A percentile compares a stretch with the other conserved stretches of the same genome.
Evolutionary conservation across 257 asterid species (phyloP).

Genomic region (Knoxia roxburghii): DNA sequence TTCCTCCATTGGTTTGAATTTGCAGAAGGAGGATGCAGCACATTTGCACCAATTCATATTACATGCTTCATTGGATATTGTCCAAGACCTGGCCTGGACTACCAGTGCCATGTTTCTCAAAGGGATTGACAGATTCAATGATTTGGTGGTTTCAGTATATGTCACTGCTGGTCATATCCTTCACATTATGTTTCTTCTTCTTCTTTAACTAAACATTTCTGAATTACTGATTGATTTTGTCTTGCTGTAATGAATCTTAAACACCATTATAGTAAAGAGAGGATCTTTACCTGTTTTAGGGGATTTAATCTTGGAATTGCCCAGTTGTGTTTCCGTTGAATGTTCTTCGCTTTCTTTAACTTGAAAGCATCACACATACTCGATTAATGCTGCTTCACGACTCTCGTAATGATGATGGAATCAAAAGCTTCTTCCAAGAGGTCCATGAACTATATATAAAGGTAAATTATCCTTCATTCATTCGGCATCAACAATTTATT

Average conservation of each 20-base stretch:
- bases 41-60: constrained; percentile 94
- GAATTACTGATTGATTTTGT: neutral
- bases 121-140: constrained; percentile 78
- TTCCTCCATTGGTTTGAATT: no score
- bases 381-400: constrained; percentile 96
- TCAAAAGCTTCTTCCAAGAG: constrained; percentile 96
- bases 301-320: neutral
- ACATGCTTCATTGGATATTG: constrained; percentile 86
- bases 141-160: constrained; percentile 87
- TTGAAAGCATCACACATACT: constrained; percentile 58
- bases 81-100: constrained; percentile 95
- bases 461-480: constrained; percentile 28
- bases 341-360: constrained; percentile 39
- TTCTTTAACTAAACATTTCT: no score
- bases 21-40: constrained; percentile 91
- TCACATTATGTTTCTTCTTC: constrained; percentile 10
- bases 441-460: constrained; percentile 91
- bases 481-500: neutral
- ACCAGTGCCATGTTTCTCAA: constrained; percentile 97
- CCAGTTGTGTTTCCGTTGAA: neutral
- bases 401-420: constrained; percentile 95
- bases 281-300: neutral
- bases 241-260: neutral
- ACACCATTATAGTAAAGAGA: neutral
- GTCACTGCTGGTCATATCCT: constrained; percentile 99